phyloP scores from a whole-genome alignment of 352 stramenopile species.

The Pythium rishiriense region DNA sequence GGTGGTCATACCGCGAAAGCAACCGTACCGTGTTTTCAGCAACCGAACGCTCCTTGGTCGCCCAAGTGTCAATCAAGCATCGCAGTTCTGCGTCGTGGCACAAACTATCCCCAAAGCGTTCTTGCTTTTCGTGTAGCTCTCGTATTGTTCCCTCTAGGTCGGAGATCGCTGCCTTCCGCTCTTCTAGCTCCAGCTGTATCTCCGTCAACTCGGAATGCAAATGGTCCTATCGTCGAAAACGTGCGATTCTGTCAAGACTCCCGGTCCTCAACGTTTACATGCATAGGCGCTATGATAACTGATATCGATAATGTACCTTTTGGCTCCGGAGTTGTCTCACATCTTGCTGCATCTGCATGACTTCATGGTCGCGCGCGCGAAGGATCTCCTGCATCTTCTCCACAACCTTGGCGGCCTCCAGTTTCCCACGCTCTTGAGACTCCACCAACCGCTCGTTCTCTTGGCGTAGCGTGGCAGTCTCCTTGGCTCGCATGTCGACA shows the following conservation, averaged over 20 bases:
- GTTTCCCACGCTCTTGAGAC: conserved; percentile 4
- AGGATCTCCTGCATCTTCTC: conserved; percentile 6
- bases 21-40: conserved; percentile 21
- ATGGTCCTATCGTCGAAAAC: conserved; percentile 7
- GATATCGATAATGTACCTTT: neutral
- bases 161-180: conserved; percentile 8
- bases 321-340: conserved; percentile 1
- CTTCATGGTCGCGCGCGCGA: conserved; percentile 2
- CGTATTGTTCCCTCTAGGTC: neutral
- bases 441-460: conserved; percentile 14
- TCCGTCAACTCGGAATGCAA: conserved; percentile 3
- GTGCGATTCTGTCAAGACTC: neutral
- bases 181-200: conserved; percentile 12
- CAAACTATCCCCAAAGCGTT: neutral
- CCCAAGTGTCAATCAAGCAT: conserved; percentile 18
- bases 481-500: conserved; percentile 6
- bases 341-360: conserved; percentile 5
- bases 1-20: neutral
- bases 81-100: conserved; percentile 7
- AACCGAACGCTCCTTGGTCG: conserved; percentile 18
- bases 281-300: neutral
- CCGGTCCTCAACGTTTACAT: too few species aligned
- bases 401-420: neutral
- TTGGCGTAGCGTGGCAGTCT: neutral
- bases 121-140: neutral